A percentile compares a stretch with the other conserved stretches of the same genome.
Evolutionary conservation across 768 basidiomycete species (phyloP).

Genomic region (Coprinopsis cinerea): DNA sequence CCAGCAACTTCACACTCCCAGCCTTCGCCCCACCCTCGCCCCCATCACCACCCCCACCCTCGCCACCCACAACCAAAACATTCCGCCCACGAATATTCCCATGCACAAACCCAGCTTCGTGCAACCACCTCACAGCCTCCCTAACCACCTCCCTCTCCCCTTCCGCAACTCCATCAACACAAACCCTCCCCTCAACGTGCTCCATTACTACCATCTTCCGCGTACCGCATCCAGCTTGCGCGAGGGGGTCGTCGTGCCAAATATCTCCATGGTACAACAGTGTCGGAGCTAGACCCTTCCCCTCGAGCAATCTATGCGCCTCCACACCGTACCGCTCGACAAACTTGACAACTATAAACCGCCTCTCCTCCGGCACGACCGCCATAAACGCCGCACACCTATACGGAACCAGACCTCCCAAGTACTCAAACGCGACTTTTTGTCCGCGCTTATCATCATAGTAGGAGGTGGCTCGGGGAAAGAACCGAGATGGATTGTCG

Average conservation of each 20-base stretch:
- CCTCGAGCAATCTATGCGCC: background rate
- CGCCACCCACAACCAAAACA: conserved; percentile 9
- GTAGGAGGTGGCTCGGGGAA: conserved; percentile 18
- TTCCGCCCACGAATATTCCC: conserved; percentile 16
- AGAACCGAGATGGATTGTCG: conserved; percentile 15
- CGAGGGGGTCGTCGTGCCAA: conserved; percentile 2
- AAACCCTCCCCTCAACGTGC: conserved; percentile 7
- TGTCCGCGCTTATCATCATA: background rate
- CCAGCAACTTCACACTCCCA: conserved; percentile 12
- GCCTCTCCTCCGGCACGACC: background rate
- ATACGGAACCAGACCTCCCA: background rate
- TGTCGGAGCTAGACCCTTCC: background rate
- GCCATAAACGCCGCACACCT: conserved; percentile 16
- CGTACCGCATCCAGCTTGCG: background rate
- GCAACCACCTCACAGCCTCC: conserved; percentile 6
- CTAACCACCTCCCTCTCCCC: background rate
- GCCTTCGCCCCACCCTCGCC: too few species aligned
- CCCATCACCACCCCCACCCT: background rate
- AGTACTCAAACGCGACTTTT: conserved; percentile 13
- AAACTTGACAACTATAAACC: conserved; percentile 28
- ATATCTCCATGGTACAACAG: background rate
- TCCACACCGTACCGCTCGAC: conserved; percentile 13
- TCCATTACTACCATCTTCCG: conserved; percentile 16
- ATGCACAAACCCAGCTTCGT: conserved; percentile 12
- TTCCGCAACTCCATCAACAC: background rate